Evolutionary conservation across 768 basidiomycete genomes (phyloP).

Genomic region (Cystofilobasidium bisporidii): DNA sequence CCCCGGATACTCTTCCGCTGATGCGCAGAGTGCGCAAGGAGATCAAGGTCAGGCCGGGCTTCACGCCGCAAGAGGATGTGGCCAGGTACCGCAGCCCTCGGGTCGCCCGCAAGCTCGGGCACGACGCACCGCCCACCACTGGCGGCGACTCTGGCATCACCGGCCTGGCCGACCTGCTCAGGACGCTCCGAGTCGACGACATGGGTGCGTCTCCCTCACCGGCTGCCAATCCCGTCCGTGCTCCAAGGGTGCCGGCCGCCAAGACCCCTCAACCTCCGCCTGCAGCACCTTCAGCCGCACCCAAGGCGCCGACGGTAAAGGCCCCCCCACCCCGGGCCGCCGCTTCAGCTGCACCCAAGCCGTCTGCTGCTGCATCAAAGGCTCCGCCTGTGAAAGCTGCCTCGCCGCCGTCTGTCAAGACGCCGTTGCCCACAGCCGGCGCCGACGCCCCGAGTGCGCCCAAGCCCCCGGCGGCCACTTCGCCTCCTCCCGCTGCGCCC

Average conservation of each 20-base stretch:
- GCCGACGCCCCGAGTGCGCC: too few species aligned
- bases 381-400: too few species aligned
- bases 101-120: constrained; percentile 12
- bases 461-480: neutral
- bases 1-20: neutral
- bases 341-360: too few species aligned
- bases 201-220: neutral
- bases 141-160: neutral
- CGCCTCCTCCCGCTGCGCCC: neutral
- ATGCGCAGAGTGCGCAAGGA: constrained; percentile 66
- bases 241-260: too few species aligned
- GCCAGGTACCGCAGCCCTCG: constrained; percentile 70
- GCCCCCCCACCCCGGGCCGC: too few species aligned
- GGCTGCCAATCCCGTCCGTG: too few species aligned
- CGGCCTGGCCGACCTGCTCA: neutral
- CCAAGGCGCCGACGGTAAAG: too few species aligned
- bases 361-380: too few species aligned
- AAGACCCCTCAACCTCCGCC: too few species aligned
- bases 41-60: constrained; percentile 80
- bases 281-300: too few species aligned
- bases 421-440: too few species aligned
- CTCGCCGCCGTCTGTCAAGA: too few species aligned
- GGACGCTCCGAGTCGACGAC: neutral
- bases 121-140: neutral
- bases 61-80: constrained; percentile 88